Percentiles rank a stretch among this genome's conserved stretches.
Conservation (phyloP, 106 monocot species). For the Dendrobium nobile region DNA sequence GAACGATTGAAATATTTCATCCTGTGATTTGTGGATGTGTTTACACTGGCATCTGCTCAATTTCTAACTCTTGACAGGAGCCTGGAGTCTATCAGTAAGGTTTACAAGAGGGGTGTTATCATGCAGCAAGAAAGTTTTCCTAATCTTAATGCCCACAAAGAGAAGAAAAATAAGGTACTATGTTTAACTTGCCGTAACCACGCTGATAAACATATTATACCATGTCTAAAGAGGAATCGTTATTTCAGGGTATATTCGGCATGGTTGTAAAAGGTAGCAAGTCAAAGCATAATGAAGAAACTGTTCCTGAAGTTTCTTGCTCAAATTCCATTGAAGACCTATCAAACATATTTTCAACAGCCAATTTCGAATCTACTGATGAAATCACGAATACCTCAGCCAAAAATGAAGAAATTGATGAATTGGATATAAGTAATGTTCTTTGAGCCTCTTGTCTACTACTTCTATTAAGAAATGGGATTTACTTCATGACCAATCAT, state of each 20-base stretch:
- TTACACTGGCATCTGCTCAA: neutral
- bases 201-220: neutral
- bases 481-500: neutral
- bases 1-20: neutral
- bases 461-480: neutral
- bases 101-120: constrained; percentile 31
- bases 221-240: constrained; percentile 1
- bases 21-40: neutral
- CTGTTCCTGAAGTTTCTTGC: constrained; percentile 17
- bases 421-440: constrained; percentile 52
- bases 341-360: constrained; percentile 36
- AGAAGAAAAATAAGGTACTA: constrained; percentile 65
- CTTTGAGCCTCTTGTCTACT: neutral
- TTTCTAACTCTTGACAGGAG: constrained; percentile 37
- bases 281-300: constrained; percentile 31
- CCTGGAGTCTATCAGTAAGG: constrained; percentile 34
- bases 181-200: neutral
- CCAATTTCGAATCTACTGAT: constrained; percentile 28
- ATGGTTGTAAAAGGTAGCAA: constrained; percentile 50
- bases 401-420: constrained; percentile 30
- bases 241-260: constrained; percentile 50
- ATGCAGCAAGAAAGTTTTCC: constrained; percentile 22
- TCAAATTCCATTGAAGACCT: constrained; percentile 29
- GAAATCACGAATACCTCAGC: constrained; percentile 17
- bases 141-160: constrained; percentile 27